Evolutionary conservation across 805 yeast species (phyloP), one percentile per base, ranked within the genome.

Genomic region (Starmerella apicola): DNA sequence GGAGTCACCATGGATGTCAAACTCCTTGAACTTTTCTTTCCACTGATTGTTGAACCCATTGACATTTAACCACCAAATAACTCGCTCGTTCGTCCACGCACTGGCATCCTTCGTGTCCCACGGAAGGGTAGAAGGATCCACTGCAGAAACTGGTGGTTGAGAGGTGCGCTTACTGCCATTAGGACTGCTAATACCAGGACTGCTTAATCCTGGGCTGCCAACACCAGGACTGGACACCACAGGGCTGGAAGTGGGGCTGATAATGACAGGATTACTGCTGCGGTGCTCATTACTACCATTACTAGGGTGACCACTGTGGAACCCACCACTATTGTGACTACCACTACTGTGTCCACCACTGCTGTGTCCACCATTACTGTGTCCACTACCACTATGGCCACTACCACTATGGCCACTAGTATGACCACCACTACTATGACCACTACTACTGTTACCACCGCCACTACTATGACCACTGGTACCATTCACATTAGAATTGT

Each of bases 81-180:
- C 86, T 38, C 80, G 66, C n/a, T 68, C 73, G 46, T 71, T 61
- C 1, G 78, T 73, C 95, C 95, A 84, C 43, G 73, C 77, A 10
- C 18, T 24, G 10, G 55, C 41, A 30, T 39, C 37, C 13, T 21
- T 18, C n/a, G 13, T 26, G 16, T 38, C 16, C 51, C 51, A 48
- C 4, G 49, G 46, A 16, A 46, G 21, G 9, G 34, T 25, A 25
- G 16, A 28, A 21, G 20, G 13, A 3, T 30, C 21, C 25, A 17
- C n/a, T 22, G 22, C n/a, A n/a, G 18, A 30, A 17, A 23, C 27
- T 15, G 29, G 19, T n/a, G 39, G 37, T 10, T 20, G 30, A 20
- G 34, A 31, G n/a, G 45, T 41, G 13, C 35, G 29, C 32, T 36
- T 36, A 17, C 46, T 33, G 21, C 45, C 38, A 18, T 37, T 21